Conservation (phyloP, 192 early-diverging fungal genomes). For the Endogone sp. region DNA sequence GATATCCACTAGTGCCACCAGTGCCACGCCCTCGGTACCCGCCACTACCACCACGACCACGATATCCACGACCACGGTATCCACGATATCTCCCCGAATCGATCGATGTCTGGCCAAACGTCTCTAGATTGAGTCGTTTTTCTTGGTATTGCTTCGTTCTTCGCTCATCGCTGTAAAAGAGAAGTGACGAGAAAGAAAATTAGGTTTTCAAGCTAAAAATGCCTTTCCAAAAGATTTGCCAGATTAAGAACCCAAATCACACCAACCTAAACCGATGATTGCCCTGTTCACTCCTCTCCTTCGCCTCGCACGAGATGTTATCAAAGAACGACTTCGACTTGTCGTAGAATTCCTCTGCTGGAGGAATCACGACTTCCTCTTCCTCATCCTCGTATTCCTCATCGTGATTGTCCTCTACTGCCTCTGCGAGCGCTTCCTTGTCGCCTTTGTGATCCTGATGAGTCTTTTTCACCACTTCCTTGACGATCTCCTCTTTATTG, state of each 20-base stretch:
- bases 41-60: constrained; percentile 37
- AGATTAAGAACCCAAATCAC: too few species aligned
- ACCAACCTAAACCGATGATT: constrained; percentile 1
- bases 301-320: constrained; percentile 95
- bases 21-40: constrained; percentile 34
- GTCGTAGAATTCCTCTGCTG: constrained; percentile 64
- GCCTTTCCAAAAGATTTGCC: too few species aligned
- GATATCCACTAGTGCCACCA: constrained; percentile 23
- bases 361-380: constrained; percentile 45
- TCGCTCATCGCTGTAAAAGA: constrained; percentile 41
- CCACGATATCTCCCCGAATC: constrained; percentile 64
- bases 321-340: constrained; percentile 91
- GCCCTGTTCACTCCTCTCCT: constrained; percentile 69
- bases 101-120: constrained; percentile 87
- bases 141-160: constrained; percentile 82
- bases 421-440: constrained; percentile 16
- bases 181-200: constrained; percentile 12
- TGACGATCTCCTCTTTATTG: constrained; percentile 78
- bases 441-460: constrained; percentile 28
- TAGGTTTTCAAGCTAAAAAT: not conserved
- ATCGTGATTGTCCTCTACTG: constrained; percentile 22
- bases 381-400: constrained; percentile 46
- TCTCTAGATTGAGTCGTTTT: constrained; percentile 89
- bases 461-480: constrained; percentile 60
- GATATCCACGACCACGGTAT: constrained; percentile 51